Percentiles rank a stretch among this genome's conserved stretches.
Evolutionary conservation across 495 filamentous ascomycete species (phyloP).

Genomic region (Penicillium goetzii): DNA sequence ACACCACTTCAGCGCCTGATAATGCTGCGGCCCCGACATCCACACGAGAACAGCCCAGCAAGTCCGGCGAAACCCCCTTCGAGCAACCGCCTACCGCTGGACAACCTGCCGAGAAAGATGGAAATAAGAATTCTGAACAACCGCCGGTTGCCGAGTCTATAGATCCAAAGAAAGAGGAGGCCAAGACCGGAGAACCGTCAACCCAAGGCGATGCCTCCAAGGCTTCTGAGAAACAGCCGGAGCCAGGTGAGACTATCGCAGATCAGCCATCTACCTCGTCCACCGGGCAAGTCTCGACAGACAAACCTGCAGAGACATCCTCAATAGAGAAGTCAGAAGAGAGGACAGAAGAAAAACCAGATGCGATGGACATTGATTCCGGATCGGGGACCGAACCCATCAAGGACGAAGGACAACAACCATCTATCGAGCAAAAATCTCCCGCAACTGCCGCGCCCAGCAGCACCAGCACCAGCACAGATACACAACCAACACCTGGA

Average conservation of each 20-base stretch:
- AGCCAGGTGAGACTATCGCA: constrained; percentile 18
- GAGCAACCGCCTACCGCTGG: neutral
- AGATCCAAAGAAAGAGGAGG: neutral
- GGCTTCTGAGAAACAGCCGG: neutral
- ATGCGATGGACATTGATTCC: constrained; percentile 23
- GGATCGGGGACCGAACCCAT: constrained; percentile 9
- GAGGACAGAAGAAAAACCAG: neutral
- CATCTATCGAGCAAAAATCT: constrained; percentile 7
- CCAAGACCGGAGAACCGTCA: constrained; percentile 3
- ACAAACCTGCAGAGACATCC: neutral
- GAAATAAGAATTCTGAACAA: neutral
- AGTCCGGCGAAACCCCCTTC: neutral
- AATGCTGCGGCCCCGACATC: neutral
- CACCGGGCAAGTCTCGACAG: neutral
- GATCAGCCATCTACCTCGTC: neutral
- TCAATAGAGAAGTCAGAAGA: neutral
- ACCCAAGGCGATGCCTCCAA: constrained; percentile 1
- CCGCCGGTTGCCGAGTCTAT: neutral
- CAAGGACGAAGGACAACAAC: constrained; percentile 7
- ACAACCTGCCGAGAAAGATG: neutral
- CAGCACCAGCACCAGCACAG: constrained; percentile 7
- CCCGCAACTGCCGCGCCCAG: neutral
- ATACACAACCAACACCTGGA: constrained; percentile 15
- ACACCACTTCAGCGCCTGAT: neutral
- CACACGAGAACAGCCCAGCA: neutral